Percentiles rank a stretch among this genome's conserved stretches.
phyloP scores from a whole-genome alignment of 78 protist genomes.

The Dictyostelium brefeldianum region DNA sequence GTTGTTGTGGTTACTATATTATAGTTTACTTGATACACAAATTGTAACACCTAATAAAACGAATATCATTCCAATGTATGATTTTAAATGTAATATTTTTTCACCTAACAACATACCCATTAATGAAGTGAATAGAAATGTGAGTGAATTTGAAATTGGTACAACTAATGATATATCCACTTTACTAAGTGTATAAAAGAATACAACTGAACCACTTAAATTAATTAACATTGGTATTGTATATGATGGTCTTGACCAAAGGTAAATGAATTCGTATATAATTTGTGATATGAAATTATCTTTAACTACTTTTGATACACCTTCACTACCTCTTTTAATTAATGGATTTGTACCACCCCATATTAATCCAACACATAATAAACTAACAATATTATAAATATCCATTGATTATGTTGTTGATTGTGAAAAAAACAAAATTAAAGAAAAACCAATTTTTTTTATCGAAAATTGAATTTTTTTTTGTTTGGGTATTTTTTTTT shows the following conservation, averaged over 20 bases:
- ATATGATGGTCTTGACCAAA: conserved; percentile 74
- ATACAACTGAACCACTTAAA: conserved; percentile 74
- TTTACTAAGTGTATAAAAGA: conserved; percentile 71
- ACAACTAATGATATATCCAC: conserved; percentile 79
- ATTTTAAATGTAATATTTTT: conserved; percentile 30
- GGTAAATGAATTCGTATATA: conserved; percentile 57
- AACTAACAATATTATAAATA: conserved; percentile 35
- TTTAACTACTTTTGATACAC: conserved; percentile 35
- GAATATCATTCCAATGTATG: conserved; percentile 64
- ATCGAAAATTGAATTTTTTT: too few species aligned
- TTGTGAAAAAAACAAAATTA: too few species aligned
- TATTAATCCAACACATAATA: conserved; percentile 67
- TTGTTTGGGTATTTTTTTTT: background rate
- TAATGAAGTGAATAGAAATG: conserved; percentile 75
- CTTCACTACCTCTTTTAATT: conserved; percentile 75
- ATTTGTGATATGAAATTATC: conserved; percentile 26
- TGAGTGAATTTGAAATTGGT: conserved; percentile 81
- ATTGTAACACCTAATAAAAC: conserved; percentile 64
- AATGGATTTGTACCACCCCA: conserved; percentile 86
- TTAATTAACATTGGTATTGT: conserved; percentile 67
- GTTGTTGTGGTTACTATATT: background rate
- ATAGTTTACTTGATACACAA: conserved; percentile 53
- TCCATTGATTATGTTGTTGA: background rate
- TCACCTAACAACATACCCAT: conserved; percentile 53
- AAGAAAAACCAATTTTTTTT: too few species aligned